A percentile compares a stretch with the other conserved stretches of the same genome.
phyloP scores from a whole-genome alignment of 108 stramenopile species.

The Mediolabrus comicus region DNA sequence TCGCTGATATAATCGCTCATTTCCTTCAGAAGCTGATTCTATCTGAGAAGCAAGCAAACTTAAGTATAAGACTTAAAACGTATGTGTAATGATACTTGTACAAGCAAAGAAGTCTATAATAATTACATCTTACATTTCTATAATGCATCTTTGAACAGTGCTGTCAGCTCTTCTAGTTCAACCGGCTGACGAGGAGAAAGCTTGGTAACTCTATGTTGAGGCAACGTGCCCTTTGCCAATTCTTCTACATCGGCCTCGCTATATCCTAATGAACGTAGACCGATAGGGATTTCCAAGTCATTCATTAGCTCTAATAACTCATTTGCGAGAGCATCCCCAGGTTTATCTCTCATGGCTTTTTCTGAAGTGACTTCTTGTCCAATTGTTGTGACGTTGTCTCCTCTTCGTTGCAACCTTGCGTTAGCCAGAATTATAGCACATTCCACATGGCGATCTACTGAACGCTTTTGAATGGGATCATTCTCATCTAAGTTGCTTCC shows the following conservation, averaged over 20 bases:
- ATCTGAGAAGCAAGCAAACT: too few relatives aligned
- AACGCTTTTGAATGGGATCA: slow-evolving; percentile 12
- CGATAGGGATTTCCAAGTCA: slow-evolving; percentile 37
- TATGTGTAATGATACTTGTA: too few relatives aligned
- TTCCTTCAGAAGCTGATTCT: background rate
- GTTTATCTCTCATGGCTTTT: slow-evolving; percentile 27
- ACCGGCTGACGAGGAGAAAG: slow-evolving; percentile 51
- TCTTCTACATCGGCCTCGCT: slow-evolving; percentile 37
- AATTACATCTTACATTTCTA: slow-evolving; percentile 9
- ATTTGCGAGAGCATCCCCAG: slow-evolving; percentile 43
- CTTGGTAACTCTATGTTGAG: slow-evolving; percentile 60
- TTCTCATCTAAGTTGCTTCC: slow-evolving; percentile 20
- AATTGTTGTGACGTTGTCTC: background rate
- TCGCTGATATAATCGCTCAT: too few relatives aligned
- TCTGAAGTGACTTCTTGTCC: background rate
- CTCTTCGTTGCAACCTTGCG: slow-evolving; percentile 12
- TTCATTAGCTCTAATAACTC: slow-evolving; percentile 47
- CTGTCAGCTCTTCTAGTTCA: slow-evolving; percentile 30
- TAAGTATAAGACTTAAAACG: too few relatives aligned
- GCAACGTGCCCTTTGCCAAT: slow-evolving; percentile 50
- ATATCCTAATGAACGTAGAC: slow-evolving; percentile 48
- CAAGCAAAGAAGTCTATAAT: too few relatives aligned
- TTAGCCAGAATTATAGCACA: slow-evolving; percentile 46
- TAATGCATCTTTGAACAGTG: slow-evolving; percentile 36
- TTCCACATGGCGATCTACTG: slow-evolving; percentile 44